These are phyloP conservation scores for Pseudogymnoascus sp. DNA, from an alignment of 2,329 filamentous ascomycete genomes.

Conservation along the genomic window DNA sequence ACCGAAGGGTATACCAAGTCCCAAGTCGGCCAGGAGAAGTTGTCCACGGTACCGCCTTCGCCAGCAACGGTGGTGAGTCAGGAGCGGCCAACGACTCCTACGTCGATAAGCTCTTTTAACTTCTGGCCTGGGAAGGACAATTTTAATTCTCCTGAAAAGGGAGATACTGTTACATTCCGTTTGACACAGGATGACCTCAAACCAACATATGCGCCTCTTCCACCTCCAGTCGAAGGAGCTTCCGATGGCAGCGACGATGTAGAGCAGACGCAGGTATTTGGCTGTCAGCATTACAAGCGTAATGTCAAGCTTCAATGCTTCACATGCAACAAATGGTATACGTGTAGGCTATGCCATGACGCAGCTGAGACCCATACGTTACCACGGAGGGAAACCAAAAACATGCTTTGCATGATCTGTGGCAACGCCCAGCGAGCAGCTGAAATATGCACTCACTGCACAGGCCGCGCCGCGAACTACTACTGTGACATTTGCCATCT, in stretches of 20 bases:
- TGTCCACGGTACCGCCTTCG: slow-evolving; percentile 19
- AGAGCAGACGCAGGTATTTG: slow-evolving; percentile 43
- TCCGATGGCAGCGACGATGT: slow-evolving; percentile 19
- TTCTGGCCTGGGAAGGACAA: slow-evolving; percentile 40
- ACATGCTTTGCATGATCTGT: slow-evolving; percentile 98
- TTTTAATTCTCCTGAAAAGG: slow-evolving; percentile 12
- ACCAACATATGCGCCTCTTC: slow-evolving; percentile 56
- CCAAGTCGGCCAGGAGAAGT: slow-evolving; percentile 28
- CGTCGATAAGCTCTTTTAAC: slow-evolving; percentile 46
- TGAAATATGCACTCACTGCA: slow-evolving; percentile 71
- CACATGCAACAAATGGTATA: slow-evolving; percentile 85
- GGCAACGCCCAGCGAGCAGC: slow-evolving; percentile 73
- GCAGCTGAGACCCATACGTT: slow-evolving; percentile 69
- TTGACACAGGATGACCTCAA: slow-evolving; percentile 53
- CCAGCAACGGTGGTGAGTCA: slow-evolving; percentile 26
- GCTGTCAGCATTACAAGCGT: slow-evolving; percentile 87
- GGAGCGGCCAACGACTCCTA: slow-evolving; percentile 37
- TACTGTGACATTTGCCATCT: slow-evolving; percentile 93
- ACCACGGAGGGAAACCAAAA: slow-evolving; percentile 73
- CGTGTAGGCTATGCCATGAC: slow-evolving; percentile 92
- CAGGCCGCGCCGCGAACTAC: slow-evolving; percentile 72
- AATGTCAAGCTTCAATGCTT: slow-evolving; percentile 95
- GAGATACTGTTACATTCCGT: slow-evolving; percentile 34
- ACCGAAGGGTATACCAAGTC: slow-evolving; percentile 57
- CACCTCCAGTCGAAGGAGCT: slow-evolving; percentile 26